Conservation (phyloP, 495 filamentous ascomycete genomes). For the Tirmania nivea region DNA sequence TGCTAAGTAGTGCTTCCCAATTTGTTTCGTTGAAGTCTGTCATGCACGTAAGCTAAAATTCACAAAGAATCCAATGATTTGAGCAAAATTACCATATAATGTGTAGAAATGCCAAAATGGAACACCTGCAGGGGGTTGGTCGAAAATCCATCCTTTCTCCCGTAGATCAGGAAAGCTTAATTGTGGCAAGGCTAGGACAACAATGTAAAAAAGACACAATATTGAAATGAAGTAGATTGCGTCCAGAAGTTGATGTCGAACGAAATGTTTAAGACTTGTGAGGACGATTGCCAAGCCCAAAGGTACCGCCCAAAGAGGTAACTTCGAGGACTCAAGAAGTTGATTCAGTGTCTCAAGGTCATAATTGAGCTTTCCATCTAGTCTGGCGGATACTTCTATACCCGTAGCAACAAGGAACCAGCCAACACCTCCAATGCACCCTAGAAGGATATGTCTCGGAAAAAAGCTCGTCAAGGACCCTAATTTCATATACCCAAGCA, state of each 20-base stretch:
- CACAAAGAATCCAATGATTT: not conserved
- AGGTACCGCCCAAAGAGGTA: constrained; percentile 67
- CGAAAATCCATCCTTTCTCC: constrained; percentile 68
- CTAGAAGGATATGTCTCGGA: constrained; percentile 83
- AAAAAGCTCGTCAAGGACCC: constrained; percentile 92
- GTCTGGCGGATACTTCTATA: constrained; percentile 77
- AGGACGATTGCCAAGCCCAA: constrained; percentile 55
- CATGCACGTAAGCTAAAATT: constrained; percentile 12
- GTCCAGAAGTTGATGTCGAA: constrained; percentile 60
- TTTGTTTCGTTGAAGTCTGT: constrained; percentile 51
- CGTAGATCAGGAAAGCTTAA: constrained; percentile 42
- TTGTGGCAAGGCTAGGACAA: constrained; percentile 42
- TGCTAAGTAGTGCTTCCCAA: constrained; percentile 58
- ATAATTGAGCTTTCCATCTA: constrained; percentile 67
- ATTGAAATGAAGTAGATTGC: constrained; percentile 72
- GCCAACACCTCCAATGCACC: constrained; percentile 94
- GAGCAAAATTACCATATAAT: constrained; percentile 48
- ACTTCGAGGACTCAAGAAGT: constrained; percentile 45
- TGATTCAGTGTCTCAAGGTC: constrained; percentile 49
- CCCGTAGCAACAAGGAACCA: constrained; percentile 84
- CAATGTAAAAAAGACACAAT: constrained; percentile 58
- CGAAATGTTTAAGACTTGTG: constrained; percentile 45
- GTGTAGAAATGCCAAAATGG: constrained; percentile 97
- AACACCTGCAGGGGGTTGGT: constrained; percentile 55
- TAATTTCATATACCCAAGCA: constrained; percentile 64